A percentile compares a stretch with the other conserved stretches of the same genome.
Evolutionary conservation across 2,329 filamentous ascomycete species (phyloP).

Genomic region (Elsinoe fawcettii): DNA sequence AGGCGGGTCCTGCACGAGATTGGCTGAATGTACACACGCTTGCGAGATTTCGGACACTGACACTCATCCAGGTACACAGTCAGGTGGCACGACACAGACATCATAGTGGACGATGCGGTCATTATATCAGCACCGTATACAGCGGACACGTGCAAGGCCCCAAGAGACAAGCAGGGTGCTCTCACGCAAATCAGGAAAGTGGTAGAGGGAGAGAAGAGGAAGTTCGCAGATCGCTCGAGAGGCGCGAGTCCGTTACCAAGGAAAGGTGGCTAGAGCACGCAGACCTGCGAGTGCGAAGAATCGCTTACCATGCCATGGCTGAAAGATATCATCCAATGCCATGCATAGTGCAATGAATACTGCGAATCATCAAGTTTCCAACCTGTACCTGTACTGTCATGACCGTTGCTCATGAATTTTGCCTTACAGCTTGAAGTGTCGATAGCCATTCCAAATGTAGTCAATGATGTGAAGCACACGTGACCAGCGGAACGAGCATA

Average conservation of each 20-base stretch:
- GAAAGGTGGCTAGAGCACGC: conserved; percentile 5
- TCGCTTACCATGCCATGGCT: too few relatives aligned
- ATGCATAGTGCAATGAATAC: too few relatives aligned
- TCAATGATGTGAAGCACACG: not conserved
- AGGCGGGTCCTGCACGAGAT: not conserved
- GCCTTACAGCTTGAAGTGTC: not conserved
- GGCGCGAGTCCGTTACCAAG: conserved; percentile 11
- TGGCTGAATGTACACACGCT: not conserved
- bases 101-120: conserved; percentile 55
- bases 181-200: conserved; percentile 39
- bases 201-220: conserved; percentile 40
- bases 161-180: conserved; percentile 36
- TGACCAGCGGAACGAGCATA: not conserved
- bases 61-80: conserved; percentile 39
- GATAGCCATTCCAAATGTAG: not conserved
- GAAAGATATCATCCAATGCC: too few relatives aligned
- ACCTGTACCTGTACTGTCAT: too few relatives aligned
- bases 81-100: conserved; percentile 51
- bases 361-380: too few relatives aligned
- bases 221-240: conserved; percentile 27
- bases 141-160: conserved; percentile 46
- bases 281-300: too few relatives aligned
- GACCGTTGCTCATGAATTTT: too few relatives aligned
- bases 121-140: conserved; percentile 52
- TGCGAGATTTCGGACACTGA: not conserved